Conservation (phyloP, 768 basidiomycete genomes). For the Mycena olivaceomarginata region DNA sequence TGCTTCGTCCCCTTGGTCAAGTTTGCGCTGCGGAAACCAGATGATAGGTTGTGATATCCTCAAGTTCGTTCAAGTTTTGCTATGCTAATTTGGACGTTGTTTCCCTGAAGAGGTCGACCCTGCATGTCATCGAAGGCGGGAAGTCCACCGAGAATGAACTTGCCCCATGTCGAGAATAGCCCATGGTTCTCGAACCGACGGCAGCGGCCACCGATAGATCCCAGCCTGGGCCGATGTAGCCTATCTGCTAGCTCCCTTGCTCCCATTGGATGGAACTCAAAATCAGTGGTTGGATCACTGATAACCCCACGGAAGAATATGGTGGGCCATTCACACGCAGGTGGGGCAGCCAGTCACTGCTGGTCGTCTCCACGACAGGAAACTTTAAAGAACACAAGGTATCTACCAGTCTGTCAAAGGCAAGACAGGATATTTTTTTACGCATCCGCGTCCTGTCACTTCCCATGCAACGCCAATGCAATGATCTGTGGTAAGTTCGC, state of each 20-base stretch:
- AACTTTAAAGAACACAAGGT: background rate
- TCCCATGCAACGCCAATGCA: background rate
- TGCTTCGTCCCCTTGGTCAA: too few species aligned
- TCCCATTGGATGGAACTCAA: background rate
- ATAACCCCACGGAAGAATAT: background rate
- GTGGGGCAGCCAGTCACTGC: too few species aligned
- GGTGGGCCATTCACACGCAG: constrained; percentile 2
- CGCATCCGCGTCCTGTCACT: background rate
- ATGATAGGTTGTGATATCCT: too few species aligned
- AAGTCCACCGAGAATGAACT: too few species aligned
- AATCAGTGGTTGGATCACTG: background rate
- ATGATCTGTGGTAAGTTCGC: background rate
- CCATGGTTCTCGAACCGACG: constrained; percentile 8
- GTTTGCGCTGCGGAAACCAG: too few species aligned
- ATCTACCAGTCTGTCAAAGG: too few species aligned
- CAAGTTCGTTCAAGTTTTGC: too few species aligned
- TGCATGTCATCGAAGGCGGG: too few species aligned
- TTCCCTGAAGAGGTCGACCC: too few species aligned
- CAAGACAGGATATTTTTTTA: background rate
- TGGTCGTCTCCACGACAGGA: background rate
- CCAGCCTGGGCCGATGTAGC: background rate
- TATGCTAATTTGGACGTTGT: too few species aligned
- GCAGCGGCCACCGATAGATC: constrained; percentile 4
- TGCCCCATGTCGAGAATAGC: background rate
- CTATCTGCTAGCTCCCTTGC: background rate